Evolutionary conservation across 73 alveolate genomes (phyloP), one percentile per base, ranked within the genome.

Genomic region (Paraurostyla sp.): DNA sequence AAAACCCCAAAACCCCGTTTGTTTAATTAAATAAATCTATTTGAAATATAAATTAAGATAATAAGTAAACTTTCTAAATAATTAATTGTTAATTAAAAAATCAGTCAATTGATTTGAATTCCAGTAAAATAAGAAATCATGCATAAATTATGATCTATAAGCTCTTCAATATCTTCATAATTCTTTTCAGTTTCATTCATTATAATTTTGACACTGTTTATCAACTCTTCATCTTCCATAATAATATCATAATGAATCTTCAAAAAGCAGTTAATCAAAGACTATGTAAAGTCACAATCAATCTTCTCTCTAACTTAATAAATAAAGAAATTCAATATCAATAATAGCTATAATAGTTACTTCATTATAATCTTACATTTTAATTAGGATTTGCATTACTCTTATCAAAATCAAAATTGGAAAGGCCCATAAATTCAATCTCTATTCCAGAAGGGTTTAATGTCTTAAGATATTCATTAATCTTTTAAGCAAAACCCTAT

Each of bases 361-460:
- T 18, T 7, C 32, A 29, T 29, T 11, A 73, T 43, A 2, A 46
- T 41, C 50, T 88, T 33, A 58, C 46, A 54, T 54, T 18, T 36
- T 43, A 51, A 58, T 76, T 43, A 68, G 54, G 60, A 20, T 41
- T 30, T 4, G 48, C 7, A 25, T 43, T 35, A 1, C 27, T 7
- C 20, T 78, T 54, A 2, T 54, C 76, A 36, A 89, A 36, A 16
- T 89, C 94, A 42, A 46, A 89, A 33, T 49, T 60, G 27, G 89
- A 22, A 1, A 89, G 75, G 40, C 85, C 23, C 38, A 51, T 35
- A 52, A 80, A 38, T 49, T 89, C 92, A n/a, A 89, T 32, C 30
- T 89, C 94, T 18, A 89, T 89, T 46, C 81, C 88, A 30, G 88
- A 35, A 0, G 94, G 94, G 9, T 82, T 40, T 25, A 89, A 38